Evolutionary conservation across 805 yeast species (phyloP).

Genomic region (Yarrowia phangngaensis): DNA sequence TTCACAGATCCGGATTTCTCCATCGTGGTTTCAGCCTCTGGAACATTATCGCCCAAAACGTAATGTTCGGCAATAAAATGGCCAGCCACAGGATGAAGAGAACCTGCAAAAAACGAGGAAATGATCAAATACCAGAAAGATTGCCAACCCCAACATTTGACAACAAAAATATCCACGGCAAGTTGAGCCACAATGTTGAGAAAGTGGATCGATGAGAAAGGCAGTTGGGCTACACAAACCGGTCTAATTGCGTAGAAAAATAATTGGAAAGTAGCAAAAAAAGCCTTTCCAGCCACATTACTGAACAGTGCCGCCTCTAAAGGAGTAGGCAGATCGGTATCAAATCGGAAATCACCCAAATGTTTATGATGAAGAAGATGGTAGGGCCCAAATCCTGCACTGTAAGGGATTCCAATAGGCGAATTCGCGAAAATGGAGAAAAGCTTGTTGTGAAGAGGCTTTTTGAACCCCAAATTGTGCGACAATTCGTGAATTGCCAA

Average conservation of each 20-base stretch:
- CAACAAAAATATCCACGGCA: conserved; percentile 54
- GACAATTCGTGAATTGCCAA: conserved; percentile 84
- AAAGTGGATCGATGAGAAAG: conserved; percentile 70
- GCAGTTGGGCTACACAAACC: conserved; percentile 72
- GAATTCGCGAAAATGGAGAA: conserved; percentile 73
- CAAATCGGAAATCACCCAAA: conserved; percentile 76
- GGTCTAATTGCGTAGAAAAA: conserved; percentile 88
- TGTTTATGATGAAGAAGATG: conserved; percentile 90
- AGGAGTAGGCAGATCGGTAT: conserved; percentile 82
- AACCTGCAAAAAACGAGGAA: conserved; percentile 84
- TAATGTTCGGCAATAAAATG: conserved; percentile 96
- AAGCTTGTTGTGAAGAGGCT: conserved; percentile 70
- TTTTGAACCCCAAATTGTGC: conserved; percentile 79
- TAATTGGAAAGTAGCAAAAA: conserved; percentile 85
- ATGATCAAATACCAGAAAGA: conserved; percentile 63
- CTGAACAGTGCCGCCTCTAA: conserved; percentile 72
- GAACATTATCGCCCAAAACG: conserved; percentile 44
- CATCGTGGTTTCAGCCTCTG: conserved; percentile 4
- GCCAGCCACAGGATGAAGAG: conserved; percentile 90
- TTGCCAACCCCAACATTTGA: conserved; percentile 59
- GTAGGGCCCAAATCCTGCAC: conserved; percentile 85
- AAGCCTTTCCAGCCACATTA: conserved; percentile 78
- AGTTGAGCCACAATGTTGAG: conserved; percentile 61
- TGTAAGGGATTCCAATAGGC: conserved; percentile 87
- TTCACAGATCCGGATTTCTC: conserved; percentile 1